Conservation (phyloP, 495 filamentous ascomycete genomes). For the Thermothielavioides terrestris region DNA sequence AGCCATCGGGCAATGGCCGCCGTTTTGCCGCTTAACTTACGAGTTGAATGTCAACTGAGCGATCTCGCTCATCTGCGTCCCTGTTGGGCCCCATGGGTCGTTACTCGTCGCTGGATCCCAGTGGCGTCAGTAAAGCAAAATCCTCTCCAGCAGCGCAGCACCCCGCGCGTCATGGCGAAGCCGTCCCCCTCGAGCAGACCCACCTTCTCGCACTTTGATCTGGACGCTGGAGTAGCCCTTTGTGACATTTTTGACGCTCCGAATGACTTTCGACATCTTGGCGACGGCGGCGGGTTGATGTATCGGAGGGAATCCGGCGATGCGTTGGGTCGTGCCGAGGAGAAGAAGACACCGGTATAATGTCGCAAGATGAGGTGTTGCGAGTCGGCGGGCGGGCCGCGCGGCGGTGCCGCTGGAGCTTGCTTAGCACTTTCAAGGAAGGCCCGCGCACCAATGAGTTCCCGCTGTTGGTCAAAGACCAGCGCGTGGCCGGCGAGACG, state of each 20-base stretch:
- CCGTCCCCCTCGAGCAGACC: conserved; percentile 24
- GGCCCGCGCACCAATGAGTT: not conserved
- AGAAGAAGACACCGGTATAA: conserved; percentile 1
- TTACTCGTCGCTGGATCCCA: conserved; percentile 78
- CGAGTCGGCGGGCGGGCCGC: conserved; percentile 3
- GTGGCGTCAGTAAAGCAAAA: conserved; percentile 14
- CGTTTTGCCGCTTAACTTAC: conserved; percentile 43
- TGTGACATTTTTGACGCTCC: conserved; percentile 99
- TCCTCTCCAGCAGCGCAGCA: not conserved
- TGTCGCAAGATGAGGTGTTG: conserved; percentile 7
- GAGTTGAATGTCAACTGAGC: conserved; percentile 94
- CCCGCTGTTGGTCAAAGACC: too few relatives aligned
- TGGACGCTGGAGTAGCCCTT: conserved; percentile 97
- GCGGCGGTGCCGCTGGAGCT: conserved; percentile 5
- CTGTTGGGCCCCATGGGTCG: conserved; percentile 97
- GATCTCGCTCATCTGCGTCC: conserved; percentile 98
- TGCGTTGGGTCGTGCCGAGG: not conserved
- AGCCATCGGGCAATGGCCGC: not conserved
- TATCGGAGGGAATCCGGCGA: conserved; percentile 1
- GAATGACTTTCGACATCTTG: conserved; percentile 92
- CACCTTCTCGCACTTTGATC: conserved; percentile 99
- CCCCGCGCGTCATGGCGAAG: not conserved
- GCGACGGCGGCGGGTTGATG: conserved; percentile 8
- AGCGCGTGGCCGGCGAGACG: not conserved
- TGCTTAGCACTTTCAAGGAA: not conserved